phyloP scores from a whole-genome alignment of 2,329 filamentous ascomycete species.

The Cadophora sp. region DNA sequence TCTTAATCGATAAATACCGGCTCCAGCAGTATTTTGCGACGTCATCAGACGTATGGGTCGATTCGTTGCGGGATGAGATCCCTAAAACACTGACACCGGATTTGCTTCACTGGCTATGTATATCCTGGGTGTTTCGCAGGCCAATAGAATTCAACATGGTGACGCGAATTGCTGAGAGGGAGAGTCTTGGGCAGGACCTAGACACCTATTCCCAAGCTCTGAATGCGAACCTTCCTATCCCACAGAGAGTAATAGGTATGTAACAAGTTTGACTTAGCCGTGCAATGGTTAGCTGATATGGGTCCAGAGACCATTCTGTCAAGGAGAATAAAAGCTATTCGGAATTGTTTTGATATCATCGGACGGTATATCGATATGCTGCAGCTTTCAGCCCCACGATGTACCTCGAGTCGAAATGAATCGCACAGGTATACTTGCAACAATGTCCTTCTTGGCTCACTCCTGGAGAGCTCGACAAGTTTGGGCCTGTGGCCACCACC shows the following conservation, averaged over 20 bases:
- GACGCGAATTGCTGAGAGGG: conserved; percentile 20
- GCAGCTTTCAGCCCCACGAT: conserved; percentile 20
- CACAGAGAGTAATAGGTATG: conserved; percentile 25
- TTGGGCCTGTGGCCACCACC: conserved; percentile 25
- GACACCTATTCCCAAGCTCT: conserved; percentile 18
- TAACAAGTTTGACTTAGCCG: background rate
- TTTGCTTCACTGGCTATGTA: conserved; percentile 27
- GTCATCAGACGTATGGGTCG: conserved; percentile 22
- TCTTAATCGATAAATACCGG: conserved; percentile 42
- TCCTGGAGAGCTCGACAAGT: conserved; percentile 24
- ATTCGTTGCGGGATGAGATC: conserved; percentile 13
- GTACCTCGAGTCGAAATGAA: conserved; percentile 22
- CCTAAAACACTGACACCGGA: conserved; percentile 20
- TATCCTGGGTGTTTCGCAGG: conserved; percentile 30
- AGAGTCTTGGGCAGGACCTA: conserved; percentile 22
- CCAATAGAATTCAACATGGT: conserved; percentile 24
- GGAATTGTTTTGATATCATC: conserved; percentile 41
- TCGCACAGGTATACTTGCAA: conserved; percentile 27
- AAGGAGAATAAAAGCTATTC: conserved; percentile 32
- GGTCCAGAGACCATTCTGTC: conserved; percentile 16
- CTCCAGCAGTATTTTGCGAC: conserved; percentile 20
- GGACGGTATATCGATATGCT: conserved; percentile 42
- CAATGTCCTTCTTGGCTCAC: conserved; percentile 22
- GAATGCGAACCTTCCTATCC: conserved; percentile 27
- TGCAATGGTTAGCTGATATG: background rate